Evolutionary conservation across 768 basidiomycete genomes (phyloP), one percentile per base, ranked within the genome.

Genomic region (Lyophyllum shimeji): DNA sequence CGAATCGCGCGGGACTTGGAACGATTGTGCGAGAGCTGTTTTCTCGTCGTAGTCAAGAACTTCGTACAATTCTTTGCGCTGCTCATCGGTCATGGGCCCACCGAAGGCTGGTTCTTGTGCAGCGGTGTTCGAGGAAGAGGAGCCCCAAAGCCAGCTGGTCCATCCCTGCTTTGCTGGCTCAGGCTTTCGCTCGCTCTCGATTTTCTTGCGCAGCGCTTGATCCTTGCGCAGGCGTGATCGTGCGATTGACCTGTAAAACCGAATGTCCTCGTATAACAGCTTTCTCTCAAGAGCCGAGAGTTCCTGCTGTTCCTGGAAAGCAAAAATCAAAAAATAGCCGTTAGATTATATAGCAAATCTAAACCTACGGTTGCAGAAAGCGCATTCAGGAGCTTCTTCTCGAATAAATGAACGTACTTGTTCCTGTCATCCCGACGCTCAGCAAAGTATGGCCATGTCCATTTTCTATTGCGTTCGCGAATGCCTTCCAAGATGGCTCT

Each of bases 161-260:
- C 87, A 86, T 59, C 83, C 73, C 59, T 81, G 77, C 44, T 78
- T 76, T 59, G 79, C 73, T 21, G 71, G 54, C 55, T 82, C 77
- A 55, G 79, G 77, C 53, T 80, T 78, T 66, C 79, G 80, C 64
- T 85, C 83, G 50, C 86, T 85, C 64, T 91, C 89, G 52, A 93
- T 80, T 39, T 81, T 70, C 64, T 85, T 86, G 62, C 82, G 81
- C 33, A 87, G 74, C 2, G 85, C 90, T 20, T 84, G 78, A 63
- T 98, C 94, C 68, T 98, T 94, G 63, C 88, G 85, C 15, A 96
- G 77, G 60, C 85, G 85, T 2, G 93, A 93, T 24, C 92, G 86
- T 0, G 94, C 92, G 57, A 98, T 93, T 3, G 95, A 98, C 29
- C 97, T 86, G 74, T 98, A 99, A 73, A 98, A 97, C 3, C 96